Percentiles rank a stretch among this genome's conserved stretches.
Conservation (phyloP, 1,139 yeast genomes). For the Lodderomyces jiufengensis region DNA sequence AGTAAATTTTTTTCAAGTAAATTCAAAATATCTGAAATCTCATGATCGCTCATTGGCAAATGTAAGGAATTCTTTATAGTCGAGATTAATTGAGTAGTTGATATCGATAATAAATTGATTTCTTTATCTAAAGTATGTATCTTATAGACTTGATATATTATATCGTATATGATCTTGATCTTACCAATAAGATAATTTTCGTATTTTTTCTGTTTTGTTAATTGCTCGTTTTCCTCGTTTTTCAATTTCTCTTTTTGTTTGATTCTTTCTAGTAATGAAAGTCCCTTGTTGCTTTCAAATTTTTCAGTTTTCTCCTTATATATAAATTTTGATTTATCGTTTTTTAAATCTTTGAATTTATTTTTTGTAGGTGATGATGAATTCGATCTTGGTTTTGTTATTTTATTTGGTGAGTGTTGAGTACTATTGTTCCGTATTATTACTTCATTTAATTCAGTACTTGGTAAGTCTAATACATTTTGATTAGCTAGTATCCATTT, state of each 20-base stretch:
- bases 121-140: constrained; percentile 9
- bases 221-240: constrained; percentile 12
- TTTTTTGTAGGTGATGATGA: constrained; percentile 13
- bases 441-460: not conserved
- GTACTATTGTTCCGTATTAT: not conserved
- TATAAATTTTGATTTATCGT: constrained; percentile 30
- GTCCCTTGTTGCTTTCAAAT: constrained; percentile 23
- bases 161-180: constrained; percentile 34
- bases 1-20: constrained; percentile 18
- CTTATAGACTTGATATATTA: constrained; percentile 28
- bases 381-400: constrained; percentile 17
- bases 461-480: not conserved
- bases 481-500: constrained; percentile 43
- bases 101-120: constrained; percentile 14
- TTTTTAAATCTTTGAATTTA: constrained; percentile 20
- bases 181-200: constrained; percentile 39
- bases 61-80: constrained; percentile 33
- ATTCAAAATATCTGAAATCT: constrained; percentile 28
- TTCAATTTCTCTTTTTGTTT: constrained; percentile 29
- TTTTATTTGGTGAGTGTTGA: constrained; percentile 16
- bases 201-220: constrained; percentile 33
- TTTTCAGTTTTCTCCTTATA: constrained; percentile 25
- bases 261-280: constrained; percentile 43
- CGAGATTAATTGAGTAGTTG: constrained; percentile 24
- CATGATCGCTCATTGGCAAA: constrained; percentile 31